Evolutionary conservation across 805 yeast species (phyloP).

Genomic region (Candida ficus): DNA sequence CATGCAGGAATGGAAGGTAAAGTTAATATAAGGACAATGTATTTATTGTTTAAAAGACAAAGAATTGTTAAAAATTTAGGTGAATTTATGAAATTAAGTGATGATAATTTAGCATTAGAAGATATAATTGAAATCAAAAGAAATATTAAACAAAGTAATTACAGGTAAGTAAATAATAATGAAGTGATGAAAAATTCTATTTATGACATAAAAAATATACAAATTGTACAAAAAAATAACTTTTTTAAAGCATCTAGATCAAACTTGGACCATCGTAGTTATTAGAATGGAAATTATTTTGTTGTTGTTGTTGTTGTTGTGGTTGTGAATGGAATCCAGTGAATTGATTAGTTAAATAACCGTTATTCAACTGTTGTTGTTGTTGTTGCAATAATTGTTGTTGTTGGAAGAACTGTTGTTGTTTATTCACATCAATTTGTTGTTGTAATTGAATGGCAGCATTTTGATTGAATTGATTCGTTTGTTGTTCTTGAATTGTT

Average conservation of each 20-base stretch:
- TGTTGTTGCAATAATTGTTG: constrained; percentile 17
- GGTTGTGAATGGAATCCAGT: constrained; percentile 6
- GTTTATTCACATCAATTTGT: constrained; percentile 18
- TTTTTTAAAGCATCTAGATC: neutral
- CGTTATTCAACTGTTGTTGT: constrained; percentile 11
- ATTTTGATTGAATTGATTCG: constrained; percentile 33
- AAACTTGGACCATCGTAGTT: constrained; percentile 9
- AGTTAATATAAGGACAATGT: constrained; percentile 24
- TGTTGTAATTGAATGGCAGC: constrained; percentile 34
- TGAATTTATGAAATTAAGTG: constrained; percentile 23
- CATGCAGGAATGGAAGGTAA: constrained; percentile 26
- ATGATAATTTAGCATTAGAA: constrained; percentile 27
- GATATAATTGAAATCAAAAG: constrained; percentile 20
- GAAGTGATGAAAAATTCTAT: no score
- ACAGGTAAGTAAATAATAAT: no score
- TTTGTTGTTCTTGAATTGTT: constrained; percentile 40
- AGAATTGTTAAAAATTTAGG: constrained; percentile 16
- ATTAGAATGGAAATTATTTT: neutral
- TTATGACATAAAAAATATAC: no score
- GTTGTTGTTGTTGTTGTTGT: neutral
- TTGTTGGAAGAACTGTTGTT: constrained; percentile 18
- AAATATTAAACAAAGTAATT: constrained; percentile 20
- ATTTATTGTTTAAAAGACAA: constrained; percentile 28
- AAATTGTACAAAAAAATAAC: neutral
- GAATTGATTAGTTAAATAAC: constrained; percentile 9